Base-by-base conservation (phyloP, 1,284 basidiomycete genomes). In the Gymnopus androsaceus region DNA sequence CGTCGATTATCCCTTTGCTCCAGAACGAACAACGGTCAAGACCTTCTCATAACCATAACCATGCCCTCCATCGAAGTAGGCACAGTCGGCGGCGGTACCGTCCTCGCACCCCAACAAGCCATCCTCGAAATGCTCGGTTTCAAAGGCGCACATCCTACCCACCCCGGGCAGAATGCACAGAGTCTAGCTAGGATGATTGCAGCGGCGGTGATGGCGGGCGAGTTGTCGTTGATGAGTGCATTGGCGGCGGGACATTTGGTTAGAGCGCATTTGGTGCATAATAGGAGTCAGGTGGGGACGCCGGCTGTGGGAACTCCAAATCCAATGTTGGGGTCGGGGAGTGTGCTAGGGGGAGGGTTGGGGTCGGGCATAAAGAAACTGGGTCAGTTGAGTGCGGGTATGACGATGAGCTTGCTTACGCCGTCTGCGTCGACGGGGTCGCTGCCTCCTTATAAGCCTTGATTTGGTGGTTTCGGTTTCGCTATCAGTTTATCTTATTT, bases 11-110 rank as follows among this genome's bases (percentile, higher is more conserved):
- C 38, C 42, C 56, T 55, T 44, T 28, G 34, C 33, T 47, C 14
- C 67, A 93, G 91, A 61, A 87, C 85, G 40, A 98, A 98, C 75
- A 83, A 90, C 63, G 94, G 89, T 55, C 79, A 92, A 66, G 97
- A 99, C 70, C 81, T 99, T 4, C 82, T 98, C 53, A 85, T 98
- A 75, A 94, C 94, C 0, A 81, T 94, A 55, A 88, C 93, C 9
- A 97, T 98, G 95, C 95, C 95, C 21, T 95, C 88, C 34, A 94
- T 98, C 69, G 95, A 98, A 75, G 94, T 96, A 45, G 95, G 95
- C 46, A 99, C 96, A 23, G 89, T 99, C 36, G 96, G 96, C 36
- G 96, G 96, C 41, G 96, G 96, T 37, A 99, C 96, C 0, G 83
- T 95, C 50, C 87, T 98, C 48, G 82, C 80, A 4, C 94, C 95